A percentile compares a stretch with the other conserved stretches of the same genome.
phyloP scores from a whole-genome alignment of 805 yeast species.

The Brettanomyces anomalus region DNA sequence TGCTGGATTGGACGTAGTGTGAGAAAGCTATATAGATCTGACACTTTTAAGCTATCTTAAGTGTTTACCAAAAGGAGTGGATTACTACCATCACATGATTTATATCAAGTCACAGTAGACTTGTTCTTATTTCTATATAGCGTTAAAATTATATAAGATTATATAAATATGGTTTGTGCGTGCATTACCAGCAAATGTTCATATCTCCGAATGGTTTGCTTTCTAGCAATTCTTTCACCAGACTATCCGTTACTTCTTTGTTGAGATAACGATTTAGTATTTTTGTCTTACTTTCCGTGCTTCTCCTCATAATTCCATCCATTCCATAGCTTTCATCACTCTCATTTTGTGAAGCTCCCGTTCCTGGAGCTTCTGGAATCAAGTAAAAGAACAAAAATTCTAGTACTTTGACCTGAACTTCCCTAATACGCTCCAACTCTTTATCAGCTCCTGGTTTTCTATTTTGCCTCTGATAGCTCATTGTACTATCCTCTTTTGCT shows the following conservation, averaged over 20 bases:
- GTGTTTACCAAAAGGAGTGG: no score
- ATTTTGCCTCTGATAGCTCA: no score
- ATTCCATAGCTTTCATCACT: constrained; percentile 11
- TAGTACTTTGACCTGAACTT: constrained; percentile 51
- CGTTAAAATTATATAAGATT: no score
- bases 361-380: constrained; percentile 41
- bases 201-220: constrained; percentile 42
- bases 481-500: not conserved
- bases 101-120: no score
- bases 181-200: constrained; percentile 40
- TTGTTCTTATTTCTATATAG: no score
- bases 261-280: constrained; percentile 33
- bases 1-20: no score
- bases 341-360: not conserved
- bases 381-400: constrained; percentile 65
- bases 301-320: constrained; percentile 25
- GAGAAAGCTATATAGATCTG: no score
- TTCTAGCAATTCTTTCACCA: constrained; percentile 35
- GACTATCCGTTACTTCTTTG: constrained; percentile 38
- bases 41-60: no score
- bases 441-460: not conserved
- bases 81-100: no score
- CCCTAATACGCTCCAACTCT: constrained; percentile 22
- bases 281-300: constrained; percentile 35
- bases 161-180: no score